Percentiles rank a stretch among this genome's conserved stretches.
Evolutionary conservation across 2,329 filamentous ascomycete species (phyloP).

Genomic region (Talaromyces pinophilus): DNA sequence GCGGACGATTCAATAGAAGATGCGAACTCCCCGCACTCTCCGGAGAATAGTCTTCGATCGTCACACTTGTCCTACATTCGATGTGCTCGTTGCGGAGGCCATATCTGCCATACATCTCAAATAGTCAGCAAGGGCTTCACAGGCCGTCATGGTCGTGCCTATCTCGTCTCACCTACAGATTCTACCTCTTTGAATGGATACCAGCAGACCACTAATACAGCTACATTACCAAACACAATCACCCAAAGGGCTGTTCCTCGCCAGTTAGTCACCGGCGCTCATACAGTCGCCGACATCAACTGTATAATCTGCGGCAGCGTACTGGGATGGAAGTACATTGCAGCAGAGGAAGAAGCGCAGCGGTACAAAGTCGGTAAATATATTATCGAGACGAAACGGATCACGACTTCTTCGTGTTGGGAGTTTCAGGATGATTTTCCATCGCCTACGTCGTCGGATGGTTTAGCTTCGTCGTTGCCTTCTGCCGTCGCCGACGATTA

Average conservation of each 20-base stretch:
- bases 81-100: slow-evolving; percentile 60
- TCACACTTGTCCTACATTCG: slow-evolving; percentile 56
- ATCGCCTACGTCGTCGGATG: background rate
- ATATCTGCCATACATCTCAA: slow-evolving; percentile 60
- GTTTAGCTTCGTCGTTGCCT: slow-evolving; percentile 1
- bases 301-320: slow-evolving; percentile 59
- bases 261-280: slow-evolving; percentile 63
- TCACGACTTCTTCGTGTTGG: slow-evolving; percentile 55
- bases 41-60: background rate
- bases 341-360: slow-evolving; percentile 62
- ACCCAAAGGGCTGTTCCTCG: slow-evolving; percentile 58
- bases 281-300: slow-evolving; percentile 62
- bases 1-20: background rate
- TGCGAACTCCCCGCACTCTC: background rate
- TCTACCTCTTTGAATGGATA: background rate
- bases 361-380: slow-evolving; percentile 68
- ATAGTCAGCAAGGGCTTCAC: slow-evolving; percentile 68
- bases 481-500: background rate
- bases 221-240: slow-evolving; percentile 59
- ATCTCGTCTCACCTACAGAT: slow-evolving; percentile 54
- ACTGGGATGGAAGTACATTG: slow-evolving; percentile 66
- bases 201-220: slow-evolving; percentile 25
- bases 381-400: slow-evolving; percentile 62
- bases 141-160: slow-evolving; percentile 64
- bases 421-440: slow-evolving; percentile 39